Evolutionary conservation across 2,329 filamentous ascomycete species (phyloP).

Genomic region (Aureobasidium lini): DNA sequence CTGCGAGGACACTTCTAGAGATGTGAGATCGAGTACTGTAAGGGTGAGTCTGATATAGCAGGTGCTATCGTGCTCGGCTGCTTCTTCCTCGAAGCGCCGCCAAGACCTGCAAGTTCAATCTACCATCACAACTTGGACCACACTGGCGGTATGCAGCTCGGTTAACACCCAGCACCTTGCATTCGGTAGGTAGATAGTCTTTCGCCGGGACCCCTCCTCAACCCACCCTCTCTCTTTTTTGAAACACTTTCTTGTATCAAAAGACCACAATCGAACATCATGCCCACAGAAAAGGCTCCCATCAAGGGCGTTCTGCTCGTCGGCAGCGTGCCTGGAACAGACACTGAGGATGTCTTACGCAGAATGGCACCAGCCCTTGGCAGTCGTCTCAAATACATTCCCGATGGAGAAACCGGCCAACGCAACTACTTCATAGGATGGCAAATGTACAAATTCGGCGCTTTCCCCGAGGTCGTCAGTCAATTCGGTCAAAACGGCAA

Average conservation of each 20-base stretch:
- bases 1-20: background rate
- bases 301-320: slow-evolving; percentile 27
- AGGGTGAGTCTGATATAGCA: too few relatives aligned
- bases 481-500: slow-evolving; percentile 1
- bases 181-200: background rate
- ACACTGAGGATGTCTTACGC: slow-evolving; percentile 29
- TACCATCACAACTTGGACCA: slow-evolving; percentile 1
- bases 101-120: slow-evolving; percentile 7
- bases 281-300: background rate
- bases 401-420: slow-evolving; percentile 36
- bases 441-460: slow-evolving; percentile 28
- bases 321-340: slow-evolving; percentile 31
- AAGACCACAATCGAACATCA: background rate
- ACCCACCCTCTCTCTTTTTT: background rate
- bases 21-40: background rate
- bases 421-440: slow-evolving; percentile 29
- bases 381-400: slow-evolving; percentile 30
- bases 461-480: background rate
- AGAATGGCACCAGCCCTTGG: slow-evolving; percentile 25
- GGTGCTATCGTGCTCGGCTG: background rate
- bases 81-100: background rate
- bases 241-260: background rate
- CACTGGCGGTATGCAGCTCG: slow-evolving; percentile 5
- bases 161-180: background rate
- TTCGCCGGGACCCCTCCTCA: background rate